Percentiles rank a stretch among this genome's conserved stretches.
Conservation (phyloP, 257 asterid genomes). For the Ajuga chamaepitys region DNA sequence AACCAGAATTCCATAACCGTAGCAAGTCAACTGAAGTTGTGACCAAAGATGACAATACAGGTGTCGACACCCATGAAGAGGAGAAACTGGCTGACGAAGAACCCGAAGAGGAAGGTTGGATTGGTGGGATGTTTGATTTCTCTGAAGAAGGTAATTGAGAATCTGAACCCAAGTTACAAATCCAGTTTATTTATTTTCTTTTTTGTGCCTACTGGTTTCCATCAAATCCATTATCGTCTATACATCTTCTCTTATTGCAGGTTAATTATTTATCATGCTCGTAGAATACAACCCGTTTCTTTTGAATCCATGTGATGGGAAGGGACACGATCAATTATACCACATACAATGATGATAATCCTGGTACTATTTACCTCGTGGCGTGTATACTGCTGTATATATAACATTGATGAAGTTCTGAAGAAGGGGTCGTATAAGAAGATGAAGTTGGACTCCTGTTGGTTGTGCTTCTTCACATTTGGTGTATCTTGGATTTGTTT, state of each 20-base stretch:
- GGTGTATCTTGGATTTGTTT: conserved; percentile 19
- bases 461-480: conserved; percentile 17
- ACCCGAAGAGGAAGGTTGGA: conserved; percentile 52
- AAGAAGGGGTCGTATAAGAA: conserved; percentile 15
- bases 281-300: background rate
- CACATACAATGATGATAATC: conserved; percentile 3
- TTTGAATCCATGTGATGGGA: background rate
- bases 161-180: background rate
- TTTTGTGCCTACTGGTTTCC: background rate
- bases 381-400: conserved; percentile 29
- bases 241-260: conserved; percentile 18
- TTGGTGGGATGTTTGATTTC: conserved; percentile 59
- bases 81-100: conserved; percentile 35
- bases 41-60: conserved; percentile 18
- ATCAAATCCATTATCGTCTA: background rate
- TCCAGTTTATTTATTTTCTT: background rate
- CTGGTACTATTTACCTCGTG: background rate
- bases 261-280: conserved; percentile 14
- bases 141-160: conserved; percentile 53
- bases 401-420: conserved; percentile 23
- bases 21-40: conserved; percentile 18
- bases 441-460: conserved; percentile 10
- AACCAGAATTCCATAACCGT: conserved; percentile 22
- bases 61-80: conserved; percentile 23
- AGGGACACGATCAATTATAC: background rate